Conservation (phyloP, 139 green algal genomes). For the Pleodorina starrii region DNA sequence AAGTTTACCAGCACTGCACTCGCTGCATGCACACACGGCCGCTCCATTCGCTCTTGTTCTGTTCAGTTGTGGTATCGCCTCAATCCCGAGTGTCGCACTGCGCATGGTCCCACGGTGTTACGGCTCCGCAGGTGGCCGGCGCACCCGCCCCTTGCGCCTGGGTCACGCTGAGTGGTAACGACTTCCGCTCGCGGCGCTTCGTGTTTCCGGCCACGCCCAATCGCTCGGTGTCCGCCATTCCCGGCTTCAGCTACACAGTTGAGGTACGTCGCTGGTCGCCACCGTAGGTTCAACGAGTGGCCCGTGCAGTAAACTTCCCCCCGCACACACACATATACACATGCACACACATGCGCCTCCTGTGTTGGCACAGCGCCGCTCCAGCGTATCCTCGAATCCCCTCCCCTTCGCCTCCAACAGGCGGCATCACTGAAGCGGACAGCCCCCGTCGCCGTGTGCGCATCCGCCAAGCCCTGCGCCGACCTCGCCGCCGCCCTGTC, state of each 20-base stretch:
- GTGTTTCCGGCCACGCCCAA: neutral
- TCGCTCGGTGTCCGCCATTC: neutral
- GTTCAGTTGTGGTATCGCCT: no score
- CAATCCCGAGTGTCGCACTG: no score
- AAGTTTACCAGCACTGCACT: neutral
- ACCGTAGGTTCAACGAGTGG: neutral
- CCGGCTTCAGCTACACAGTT: slow-evolving; percentile 12
- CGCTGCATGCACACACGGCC: neutral
- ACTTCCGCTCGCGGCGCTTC: slow-evolving; percentile 20
- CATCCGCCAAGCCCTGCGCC: neutral
- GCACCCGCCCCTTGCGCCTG: slow-evolving; percentile 7
- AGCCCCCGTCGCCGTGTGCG: neutral
- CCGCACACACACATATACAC: neutral
- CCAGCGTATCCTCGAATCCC: no score
- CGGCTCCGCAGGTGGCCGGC: neutral
- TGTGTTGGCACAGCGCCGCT: no score
- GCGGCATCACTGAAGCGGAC: neutral
- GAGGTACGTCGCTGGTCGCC: neutral
- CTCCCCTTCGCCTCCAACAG: no score
- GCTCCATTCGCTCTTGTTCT: no score
- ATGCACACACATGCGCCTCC: neutral
- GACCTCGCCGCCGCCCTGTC: neutral
- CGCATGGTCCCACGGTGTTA: no score
- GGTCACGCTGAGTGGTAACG: neutral
- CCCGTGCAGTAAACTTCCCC: neutral